Conservation (phyloP, 2,329 filamentous ascomycete species). For the Emericellopsis atlantica region DNA sequence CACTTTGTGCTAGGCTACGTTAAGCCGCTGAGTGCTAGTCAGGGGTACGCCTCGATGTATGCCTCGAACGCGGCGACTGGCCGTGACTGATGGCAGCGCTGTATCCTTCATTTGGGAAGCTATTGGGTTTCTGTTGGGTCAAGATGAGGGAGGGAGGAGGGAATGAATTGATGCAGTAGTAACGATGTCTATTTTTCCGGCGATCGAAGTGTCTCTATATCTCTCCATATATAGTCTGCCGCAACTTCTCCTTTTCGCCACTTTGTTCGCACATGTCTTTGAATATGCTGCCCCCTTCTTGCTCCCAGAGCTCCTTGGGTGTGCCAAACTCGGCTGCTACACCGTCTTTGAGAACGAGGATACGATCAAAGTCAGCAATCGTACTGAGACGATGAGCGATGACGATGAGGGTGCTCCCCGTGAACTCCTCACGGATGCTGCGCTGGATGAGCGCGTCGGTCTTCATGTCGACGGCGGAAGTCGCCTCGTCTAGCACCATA, state of each 20-base stretch:
- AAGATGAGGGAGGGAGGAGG: background rate
- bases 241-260: conserved; percentile 42
- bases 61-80: background rate
- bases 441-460: conserved; percentile 65
- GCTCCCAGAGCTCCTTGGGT: conserved; percentile 48
- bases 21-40: background rate
- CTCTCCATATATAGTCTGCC: conserved; percentile 26
- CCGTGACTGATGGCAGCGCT: background rate
- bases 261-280: conserved; percentile 50
- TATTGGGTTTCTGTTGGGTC: too few species aligned
- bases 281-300: conserved; percentile 36
- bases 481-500: conserved; percentile 73
- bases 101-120: too few species aligned
- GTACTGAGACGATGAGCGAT: conserved; percentile 68
- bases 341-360: conserved; percentile 59
- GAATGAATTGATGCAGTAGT: background rate
- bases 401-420: conserved; percentile 54
- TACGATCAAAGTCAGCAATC: conserved; percentile 64
- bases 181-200: background rate
- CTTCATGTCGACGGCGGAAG: conserved; percentile 64
- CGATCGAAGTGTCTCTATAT: background rate
- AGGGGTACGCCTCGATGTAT: background rate
- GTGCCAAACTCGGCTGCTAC: conserved; percentile 54
- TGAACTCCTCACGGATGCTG: conserved; percentile 60
- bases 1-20: background rate